These are phyloP conservation scores for Russula virescens DNA, from an alignment of 768 basidiomycete genomes.

Conservation along the genomic window DNA sequence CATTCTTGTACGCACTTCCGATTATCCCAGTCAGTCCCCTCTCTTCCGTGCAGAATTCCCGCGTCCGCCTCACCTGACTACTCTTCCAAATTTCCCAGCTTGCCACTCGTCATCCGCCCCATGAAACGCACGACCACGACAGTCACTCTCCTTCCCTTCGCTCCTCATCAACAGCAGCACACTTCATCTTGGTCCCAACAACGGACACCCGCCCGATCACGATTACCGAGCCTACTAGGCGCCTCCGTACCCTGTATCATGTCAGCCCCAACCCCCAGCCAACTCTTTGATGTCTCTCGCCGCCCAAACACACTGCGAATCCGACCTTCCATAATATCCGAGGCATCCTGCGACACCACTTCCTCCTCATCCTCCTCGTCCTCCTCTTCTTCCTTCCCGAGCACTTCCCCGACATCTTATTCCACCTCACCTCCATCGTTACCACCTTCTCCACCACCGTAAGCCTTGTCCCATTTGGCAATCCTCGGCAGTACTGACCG, in stretches of 20 bases:
- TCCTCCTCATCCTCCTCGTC: constrained; percentile 15
- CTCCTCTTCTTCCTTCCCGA: constrained; percentile 9
- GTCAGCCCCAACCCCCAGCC: background rate
- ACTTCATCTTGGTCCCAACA: background rate
- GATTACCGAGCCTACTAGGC: constrained; percentile 4
- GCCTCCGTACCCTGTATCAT: constrained; percentile 3
- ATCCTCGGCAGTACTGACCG: background rate
- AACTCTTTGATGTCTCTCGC: background rate
- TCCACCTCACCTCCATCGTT: constrained; percentile 16
- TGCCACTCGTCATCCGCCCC: background rate
- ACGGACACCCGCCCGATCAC: background rate
- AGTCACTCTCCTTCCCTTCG: constrained; percentile 19
- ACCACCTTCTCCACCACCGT: constrained; percentile 21
- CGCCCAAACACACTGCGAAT: constrained; percentile 12
- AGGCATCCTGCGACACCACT: constrained; percentile 14
- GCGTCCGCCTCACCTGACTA: background rate
- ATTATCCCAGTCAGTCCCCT: background rate
- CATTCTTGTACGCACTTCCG: no score
- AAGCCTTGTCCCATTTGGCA: background rate
- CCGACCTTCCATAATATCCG: constrained; percentile 19
- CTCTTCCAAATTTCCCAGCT: background rate
- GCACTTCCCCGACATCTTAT: constrained; percentile 3
- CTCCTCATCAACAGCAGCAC: constrained; percentile 5
- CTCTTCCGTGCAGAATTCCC: background rate
- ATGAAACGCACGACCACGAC: constrained; percentile 16